These are phyloP conservation scores for Hemileccinum rubropunctum DNA, from an alignment of 768 basidiomycete species.

Conservation along the genomic window DNA sequence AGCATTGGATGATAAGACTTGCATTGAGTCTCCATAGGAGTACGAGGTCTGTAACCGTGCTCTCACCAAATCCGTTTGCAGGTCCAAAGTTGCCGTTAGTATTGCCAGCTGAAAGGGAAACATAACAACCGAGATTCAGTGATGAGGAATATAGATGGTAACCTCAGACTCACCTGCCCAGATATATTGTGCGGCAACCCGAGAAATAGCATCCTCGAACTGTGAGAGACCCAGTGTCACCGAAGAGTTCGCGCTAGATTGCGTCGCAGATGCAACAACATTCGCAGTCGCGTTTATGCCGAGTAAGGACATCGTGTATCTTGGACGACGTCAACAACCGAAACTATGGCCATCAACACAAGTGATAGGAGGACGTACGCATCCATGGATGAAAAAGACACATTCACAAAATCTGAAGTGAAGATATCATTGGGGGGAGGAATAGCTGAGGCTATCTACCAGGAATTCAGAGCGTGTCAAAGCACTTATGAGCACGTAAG, in stretches of 20 bases:
- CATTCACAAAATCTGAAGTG: no score
- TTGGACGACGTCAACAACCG: background rate
- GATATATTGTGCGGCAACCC: background rate
- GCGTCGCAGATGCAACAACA: background rate
- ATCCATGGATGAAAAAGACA: no score
- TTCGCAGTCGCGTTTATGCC: background rate
- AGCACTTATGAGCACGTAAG: no score
- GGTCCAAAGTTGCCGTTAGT: background rate
- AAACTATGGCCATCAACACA: no score
- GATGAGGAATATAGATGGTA: no score
- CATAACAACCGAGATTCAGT: no score
- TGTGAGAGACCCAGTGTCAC: background rate
- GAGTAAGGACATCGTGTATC: background rate
- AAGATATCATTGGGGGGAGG: no score
- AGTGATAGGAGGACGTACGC: no score
- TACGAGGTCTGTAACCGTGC: background rate
- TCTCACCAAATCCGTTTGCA: background rate
- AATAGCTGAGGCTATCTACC: no score
- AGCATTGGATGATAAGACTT: background rate
- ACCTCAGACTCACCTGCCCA: background rate
- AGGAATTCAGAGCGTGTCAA: no score
- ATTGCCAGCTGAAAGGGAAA: background rate
- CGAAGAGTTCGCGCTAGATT: background rate
- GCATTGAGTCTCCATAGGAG: background rate
- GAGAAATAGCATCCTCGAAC: background rate